Conservation (phyloP, 257 asterid genomes). For the Solanum tarijense region DNA sequence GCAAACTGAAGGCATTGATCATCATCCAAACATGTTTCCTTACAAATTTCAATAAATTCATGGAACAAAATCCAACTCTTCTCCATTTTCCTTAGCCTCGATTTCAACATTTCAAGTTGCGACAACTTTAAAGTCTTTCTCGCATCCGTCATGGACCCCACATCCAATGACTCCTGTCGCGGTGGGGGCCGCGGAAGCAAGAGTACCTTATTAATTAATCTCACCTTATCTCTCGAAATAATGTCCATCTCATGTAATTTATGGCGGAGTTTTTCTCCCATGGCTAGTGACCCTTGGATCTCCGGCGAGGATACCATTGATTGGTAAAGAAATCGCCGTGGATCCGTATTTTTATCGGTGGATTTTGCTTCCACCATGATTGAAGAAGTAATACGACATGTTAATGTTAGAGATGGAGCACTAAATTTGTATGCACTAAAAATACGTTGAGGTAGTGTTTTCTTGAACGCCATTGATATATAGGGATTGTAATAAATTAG, state of each 20-base stretch:
- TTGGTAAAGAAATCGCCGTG: not conserved
- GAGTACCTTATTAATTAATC: not conserved
- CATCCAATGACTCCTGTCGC: not conserved
- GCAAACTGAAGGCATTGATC: not conserved
- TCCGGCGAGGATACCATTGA: not conserved
- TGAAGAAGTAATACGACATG: not conserved
- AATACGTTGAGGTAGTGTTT: not conserved
- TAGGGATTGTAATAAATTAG: not conserved
- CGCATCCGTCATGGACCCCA: not conserved
- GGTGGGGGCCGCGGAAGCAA: not conserved
- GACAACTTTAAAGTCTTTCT: slow-evolving; percentile 2
- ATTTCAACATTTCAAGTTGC: slow-evolving; percentile 3
- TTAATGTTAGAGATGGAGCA: not conserved
- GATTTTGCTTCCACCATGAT: not conserved
- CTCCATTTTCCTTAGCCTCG: not conserved
- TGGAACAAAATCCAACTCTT: not conserved
- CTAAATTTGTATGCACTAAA: not conserved
- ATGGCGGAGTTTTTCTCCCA: not conserved
- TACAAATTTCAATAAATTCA: slow-evolving; percentile 4
- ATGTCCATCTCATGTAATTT: not conserved
- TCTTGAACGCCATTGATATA: not conserved
- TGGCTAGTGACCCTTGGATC: not conserved
- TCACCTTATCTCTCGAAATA: not conserved
- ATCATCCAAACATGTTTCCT: not conserved
- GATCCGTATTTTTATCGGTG: not conserved